Base-by-base conservation (phyloP, 2,329 filamentous ascomycete species). In the Hymenoscyphus repandus region DNA sequence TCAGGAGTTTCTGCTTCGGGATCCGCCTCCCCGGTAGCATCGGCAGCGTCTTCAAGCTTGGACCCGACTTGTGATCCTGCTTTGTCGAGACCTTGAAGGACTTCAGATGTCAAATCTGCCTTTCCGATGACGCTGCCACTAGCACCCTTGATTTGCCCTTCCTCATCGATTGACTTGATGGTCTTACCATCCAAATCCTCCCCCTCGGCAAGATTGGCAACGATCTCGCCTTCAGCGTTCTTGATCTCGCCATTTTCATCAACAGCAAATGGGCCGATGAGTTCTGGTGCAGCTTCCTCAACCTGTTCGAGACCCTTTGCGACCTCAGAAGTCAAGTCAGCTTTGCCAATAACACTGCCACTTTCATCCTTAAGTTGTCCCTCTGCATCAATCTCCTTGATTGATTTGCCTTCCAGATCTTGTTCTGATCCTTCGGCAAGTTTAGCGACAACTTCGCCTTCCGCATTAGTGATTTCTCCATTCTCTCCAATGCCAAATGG, bases 121-220 rank as follows among this genome's bases (percentile, higher is more conserved):
- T 78, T 77, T 32, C 85, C 85, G 47, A 88, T 76, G 37, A 85
- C 72, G 64, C 86, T 79, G 52, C 86, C 86, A 10, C 72, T 72
- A 57, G 88, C 83, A 63, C 85, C 83, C 80, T 82, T 88, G 69
- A 89, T 83, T 58, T 85, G 74, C 38, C 85, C 85, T 42, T 86
- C 70, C 49, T 79, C 81, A 57, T 88, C 84, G 32, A 81, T 72
- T 62, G 78, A 27, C 13, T 32, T 45, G 43, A 22, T 17, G 39
- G 15, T 78, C 62, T 79, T 82, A 60, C 84, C 84, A 34, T 80
- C 66, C 22, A 27, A 27, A 7, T 27, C 22, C 22, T 27, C 22
- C 4, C 22, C 22, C 22, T 27, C 22, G 7, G 22, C 4, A 27
- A 27, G 22, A 27, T 27, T 80, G 9, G 81, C 85, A 56, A 86